Conservation (phyloP, 306 rosid genomes). For the Prunus dulcis region DNA sequence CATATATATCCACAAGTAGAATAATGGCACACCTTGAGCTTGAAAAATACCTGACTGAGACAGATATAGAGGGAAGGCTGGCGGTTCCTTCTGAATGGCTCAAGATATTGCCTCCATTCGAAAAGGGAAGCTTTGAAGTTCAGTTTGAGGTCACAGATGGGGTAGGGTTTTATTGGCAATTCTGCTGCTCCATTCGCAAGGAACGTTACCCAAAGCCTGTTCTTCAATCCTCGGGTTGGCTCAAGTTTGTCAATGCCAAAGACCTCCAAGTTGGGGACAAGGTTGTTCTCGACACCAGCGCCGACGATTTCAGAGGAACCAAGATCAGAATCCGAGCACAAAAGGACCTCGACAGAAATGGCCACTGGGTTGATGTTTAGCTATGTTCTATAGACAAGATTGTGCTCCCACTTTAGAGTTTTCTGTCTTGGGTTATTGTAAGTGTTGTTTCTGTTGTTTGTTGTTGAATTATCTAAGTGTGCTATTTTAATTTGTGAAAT, state of each 20-base stretch:
- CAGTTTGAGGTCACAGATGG: background rate
- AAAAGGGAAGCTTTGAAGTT: background rate
- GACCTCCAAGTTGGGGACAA: background rate
- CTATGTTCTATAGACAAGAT: no score
- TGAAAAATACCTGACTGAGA: no score
- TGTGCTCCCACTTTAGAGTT: no score
- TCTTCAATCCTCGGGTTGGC: background rate
- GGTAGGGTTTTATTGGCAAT: background rate
- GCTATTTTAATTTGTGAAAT: no score
- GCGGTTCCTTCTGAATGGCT: no score
- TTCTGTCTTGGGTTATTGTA: no score
- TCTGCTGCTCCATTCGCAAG: background rate
- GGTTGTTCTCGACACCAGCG: constrained; percentile 20
- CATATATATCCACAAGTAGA: no score
- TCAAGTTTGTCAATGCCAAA: background rate
- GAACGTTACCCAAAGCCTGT: background rate
- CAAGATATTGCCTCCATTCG: background rate
- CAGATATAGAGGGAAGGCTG: no score
- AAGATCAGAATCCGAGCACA: background rate
- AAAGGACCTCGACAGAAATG: background rate
- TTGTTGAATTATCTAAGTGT: no score
- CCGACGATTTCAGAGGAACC: constrained; percentile 5
- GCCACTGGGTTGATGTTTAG: constrained; percentile 7
- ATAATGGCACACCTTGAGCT: no score
- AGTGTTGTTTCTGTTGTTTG: no score